phyloP scores from a whole-genome alignment of 805 yeast species.

The Blastobotrys americana region DNA sequence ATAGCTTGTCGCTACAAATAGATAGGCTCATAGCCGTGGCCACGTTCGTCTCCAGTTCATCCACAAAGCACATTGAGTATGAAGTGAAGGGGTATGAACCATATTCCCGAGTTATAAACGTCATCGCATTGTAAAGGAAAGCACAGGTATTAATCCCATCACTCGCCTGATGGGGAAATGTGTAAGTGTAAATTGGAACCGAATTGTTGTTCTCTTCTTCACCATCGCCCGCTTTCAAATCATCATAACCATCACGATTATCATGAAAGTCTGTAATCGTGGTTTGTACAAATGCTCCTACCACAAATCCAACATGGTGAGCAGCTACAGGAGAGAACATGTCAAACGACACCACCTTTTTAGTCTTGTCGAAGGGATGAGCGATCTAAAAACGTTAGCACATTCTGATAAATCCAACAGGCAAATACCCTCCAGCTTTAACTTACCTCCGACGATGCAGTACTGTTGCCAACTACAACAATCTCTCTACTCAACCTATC shows the following conservation, averaged over 20 bases:
- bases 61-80: slow-evolving; percentile 68
- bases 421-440: no score
- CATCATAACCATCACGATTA: slow-evolving; percentile 20
- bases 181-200: slow-evolving; percentile 56
- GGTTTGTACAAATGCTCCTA: slow-evolving; percentile 74
- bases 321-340: slow-evolving; percentile 82
- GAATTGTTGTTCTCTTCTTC: slow-evolving; percentile 34
- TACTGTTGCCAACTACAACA: slow-evolving; percentile 37
- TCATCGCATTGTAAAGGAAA: slow-evolving; percentile 70
- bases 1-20: slow-evolving; percentile 48
- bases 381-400: slow-evolving; percentile 47
- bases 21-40: slow-evolving; percentile 72
- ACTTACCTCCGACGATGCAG: slow-evolving; percentile 49
- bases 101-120: slow-evolving; percentile 75
- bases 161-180: slow-evolving; percentile 50
- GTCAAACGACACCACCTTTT: slow-evolving; percentile 67
- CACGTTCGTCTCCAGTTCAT: slow-evolving; percentile 42
- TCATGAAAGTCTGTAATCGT: slow-evolving; percentile 41
- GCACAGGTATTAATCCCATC: slow-evolving; percentile 65
- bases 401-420: no score
- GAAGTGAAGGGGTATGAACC: slow-evolving; percentile 91
- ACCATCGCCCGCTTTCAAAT: slow-evolving; percentile 25
- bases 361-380: slow-evolving; percentile 66
- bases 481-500: slow-evolving; percentile 26
- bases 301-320: slow-evolving; percentile 91